phyloP scores from a whole-genome alignment of 352 stramenopile species.

The Phytophthora ramorum region DNA sequence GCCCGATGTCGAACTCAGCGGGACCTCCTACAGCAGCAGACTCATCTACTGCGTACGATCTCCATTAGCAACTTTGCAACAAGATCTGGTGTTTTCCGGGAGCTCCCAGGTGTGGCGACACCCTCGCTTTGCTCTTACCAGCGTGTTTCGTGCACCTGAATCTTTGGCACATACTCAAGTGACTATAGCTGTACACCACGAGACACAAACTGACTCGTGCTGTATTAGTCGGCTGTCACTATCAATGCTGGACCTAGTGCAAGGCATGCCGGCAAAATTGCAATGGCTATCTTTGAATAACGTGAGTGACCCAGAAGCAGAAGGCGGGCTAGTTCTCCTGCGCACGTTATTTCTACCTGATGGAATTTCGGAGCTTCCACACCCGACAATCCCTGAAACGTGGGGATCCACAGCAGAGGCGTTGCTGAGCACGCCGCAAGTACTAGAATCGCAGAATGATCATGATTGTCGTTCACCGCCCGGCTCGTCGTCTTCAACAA shows the following conservation, averaged over 20 bases:
- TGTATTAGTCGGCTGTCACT: constrained; percentile 39
- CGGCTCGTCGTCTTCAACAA: constrained; percentile 21
- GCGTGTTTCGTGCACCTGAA: constrained; percentile 57
- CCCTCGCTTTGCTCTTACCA: constrained; percentile 47
- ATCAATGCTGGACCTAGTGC: constrained; percentile 58
- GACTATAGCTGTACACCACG: constrained; percentile 53
- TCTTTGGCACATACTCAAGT: constrained; percentile 43
- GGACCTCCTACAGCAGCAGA: constrained; percentile 6
- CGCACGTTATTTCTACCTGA: constrained; percentile 71
- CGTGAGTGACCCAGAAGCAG: not conserved
- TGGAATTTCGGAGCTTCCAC: constrained; percentile 51
- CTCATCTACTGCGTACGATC: constrained; percentile 58
- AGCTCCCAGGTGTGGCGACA: constrained; percentile 57
- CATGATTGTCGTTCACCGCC: constrained; percentile 13
- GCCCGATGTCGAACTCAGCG: constrained; percentile 14
- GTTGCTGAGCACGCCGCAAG: constrained; percentile 32
- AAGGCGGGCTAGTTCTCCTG: constrained; percentile 43
- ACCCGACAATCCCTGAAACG: constrained; percentile 41
- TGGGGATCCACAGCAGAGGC: constrained; percentile 51
- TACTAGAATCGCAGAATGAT: not conserved
- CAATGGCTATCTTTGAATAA: constrained; percentile 56
- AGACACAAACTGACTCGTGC: constrained; percentile 41
- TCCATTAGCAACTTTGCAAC: constrained; percentile 47
- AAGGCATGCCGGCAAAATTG: constrained; percentile 66
- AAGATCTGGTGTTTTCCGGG: constrained; percentile 54